A percentile compares a stretch with the other conserved stretches of the same genome.
Evolutionary conservation across 306 rosid genomes (phyloP).

Genomic region (Hippophae rhamnoides): DNA sequence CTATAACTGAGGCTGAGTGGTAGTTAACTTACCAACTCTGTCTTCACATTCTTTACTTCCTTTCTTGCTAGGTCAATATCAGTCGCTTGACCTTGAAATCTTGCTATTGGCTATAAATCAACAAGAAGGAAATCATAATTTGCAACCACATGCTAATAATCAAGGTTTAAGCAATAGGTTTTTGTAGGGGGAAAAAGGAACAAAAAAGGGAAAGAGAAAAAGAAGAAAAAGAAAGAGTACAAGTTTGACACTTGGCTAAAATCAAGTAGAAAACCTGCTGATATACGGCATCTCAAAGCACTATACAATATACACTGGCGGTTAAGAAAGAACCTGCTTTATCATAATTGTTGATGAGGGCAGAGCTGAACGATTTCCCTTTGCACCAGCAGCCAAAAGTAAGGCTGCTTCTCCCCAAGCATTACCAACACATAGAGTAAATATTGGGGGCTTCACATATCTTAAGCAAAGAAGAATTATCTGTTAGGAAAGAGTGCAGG

Average conservation of each 20-base stretch:
- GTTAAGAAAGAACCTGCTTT: constrained; percentile 55
- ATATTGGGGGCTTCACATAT: constrained; percentile 77
- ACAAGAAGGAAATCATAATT: constrained; percentile 3
- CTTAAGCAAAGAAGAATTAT: constrained; percentile 28
- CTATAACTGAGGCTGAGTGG: background rate
- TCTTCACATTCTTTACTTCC: constrained; percentile 68
- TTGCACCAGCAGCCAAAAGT: constrained; percentile 93
- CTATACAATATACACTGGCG: constrained; percentile 6
- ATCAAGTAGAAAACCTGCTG: background rate
- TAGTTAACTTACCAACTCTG: constrained; percentile 56
- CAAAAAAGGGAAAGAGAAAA: too few species aligned
- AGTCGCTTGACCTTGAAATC: constrained; percentile 91
- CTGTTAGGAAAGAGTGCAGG: background rate
- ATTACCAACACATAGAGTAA: constrained; percentile 90
- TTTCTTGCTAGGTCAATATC: constrained; percentile 75
- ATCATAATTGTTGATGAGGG: constrained; percentile 96
- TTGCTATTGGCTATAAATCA: constrained; percentile 75
- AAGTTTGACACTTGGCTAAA: background rate
- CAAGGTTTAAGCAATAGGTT: background rate
- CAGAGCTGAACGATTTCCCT: constrained; percentile 91
- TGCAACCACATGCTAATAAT: background rate
- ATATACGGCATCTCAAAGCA: constrained; percentile 6
- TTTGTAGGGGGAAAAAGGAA: background rate
- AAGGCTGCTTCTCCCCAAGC: constrained; percentile 99
- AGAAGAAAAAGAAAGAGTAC: too few species aligned